Percentiles rank a stretch among this genome's conserved stretches.
These are phyloP conservation scores for Suillus ampliporus DNA, from an alignment of 768 basidiomycete species.

Conservation along the genomic window DNA sequence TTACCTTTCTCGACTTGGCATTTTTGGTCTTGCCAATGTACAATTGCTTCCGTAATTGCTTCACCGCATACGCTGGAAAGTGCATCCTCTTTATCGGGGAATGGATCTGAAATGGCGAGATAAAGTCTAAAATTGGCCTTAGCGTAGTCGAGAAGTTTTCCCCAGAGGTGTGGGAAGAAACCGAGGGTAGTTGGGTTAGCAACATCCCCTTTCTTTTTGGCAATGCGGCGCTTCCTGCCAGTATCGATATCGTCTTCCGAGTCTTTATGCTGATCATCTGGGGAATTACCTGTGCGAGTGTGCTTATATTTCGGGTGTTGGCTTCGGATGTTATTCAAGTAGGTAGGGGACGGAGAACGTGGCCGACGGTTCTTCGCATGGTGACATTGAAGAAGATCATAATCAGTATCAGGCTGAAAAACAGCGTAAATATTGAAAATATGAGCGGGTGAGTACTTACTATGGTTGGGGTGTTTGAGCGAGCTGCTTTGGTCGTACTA, in stretches of 20 bases:
- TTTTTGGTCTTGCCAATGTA: too few relatives aligned
- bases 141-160: too few relatives aligned
- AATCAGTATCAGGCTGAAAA: neutral
- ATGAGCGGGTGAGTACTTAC: neutral
- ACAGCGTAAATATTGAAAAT: neutral
- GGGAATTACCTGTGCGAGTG: neutral
- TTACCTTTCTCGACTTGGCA: too few relatives aligned
- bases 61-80: too few relatives aligned
- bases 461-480: too few relatives aligned
- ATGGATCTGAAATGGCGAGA: too few relatives aligned
- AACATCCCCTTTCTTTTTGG: neutral
- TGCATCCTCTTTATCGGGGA: too few relatives aligned
- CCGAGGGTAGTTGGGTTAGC: neutral
- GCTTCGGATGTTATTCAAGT: neutral
- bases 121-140: too few relatives aligned
- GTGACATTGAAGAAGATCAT: neutral
- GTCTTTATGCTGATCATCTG: neutral
- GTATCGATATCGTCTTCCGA: neutral
- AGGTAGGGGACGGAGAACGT: neutral
- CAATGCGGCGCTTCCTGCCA: neutral
- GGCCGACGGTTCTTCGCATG: neutral
- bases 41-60: too few relatives aligned
- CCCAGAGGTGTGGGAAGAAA: too few relatives aligned
- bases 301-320: neutral
- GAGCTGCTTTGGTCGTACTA: too few relatives aligned